phyloP scores from a whole-genome alignment of 2,329 filamentous ascomycete genomes.

The Colletotrichum sp. region DNA sequence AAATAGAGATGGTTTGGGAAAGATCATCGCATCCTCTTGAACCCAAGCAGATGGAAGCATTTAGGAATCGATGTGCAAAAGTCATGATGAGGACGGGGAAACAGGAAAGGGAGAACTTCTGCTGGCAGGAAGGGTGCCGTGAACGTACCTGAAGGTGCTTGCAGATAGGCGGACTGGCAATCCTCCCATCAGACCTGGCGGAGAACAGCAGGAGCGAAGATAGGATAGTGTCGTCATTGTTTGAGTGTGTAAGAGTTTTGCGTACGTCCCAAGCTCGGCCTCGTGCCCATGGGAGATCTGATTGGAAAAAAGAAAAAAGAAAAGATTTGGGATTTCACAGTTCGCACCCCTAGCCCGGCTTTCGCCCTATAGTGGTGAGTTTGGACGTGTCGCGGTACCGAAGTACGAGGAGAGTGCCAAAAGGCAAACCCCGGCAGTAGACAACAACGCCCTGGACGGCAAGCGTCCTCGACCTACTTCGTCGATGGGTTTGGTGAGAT shows the following conservation, averaged over 20 bases:
- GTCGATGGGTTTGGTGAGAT: not conserved
- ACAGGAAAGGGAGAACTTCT: accelerated
- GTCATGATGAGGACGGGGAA: accelerated
- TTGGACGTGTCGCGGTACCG: not conserved
- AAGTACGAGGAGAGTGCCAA: not conserved
- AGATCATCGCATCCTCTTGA: not conserved
- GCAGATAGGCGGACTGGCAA: accelerated
- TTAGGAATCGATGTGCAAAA: accelerated
- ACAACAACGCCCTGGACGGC: not conserved
- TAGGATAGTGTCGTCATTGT: not conserved
- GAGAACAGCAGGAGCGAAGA: not conserved
- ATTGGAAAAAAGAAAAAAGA: not conserved
- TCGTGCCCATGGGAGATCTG: no score
- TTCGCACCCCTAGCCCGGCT: not conserved
- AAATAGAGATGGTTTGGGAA: not conserved
- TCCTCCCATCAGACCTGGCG: not conserved
- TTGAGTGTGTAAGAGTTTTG: not conserved
- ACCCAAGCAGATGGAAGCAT: not conserved
- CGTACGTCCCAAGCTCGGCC: not conserved
- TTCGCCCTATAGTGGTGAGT: not conserved
- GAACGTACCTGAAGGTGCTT: accelerated
- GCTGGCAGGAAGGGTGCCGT: accelerated
- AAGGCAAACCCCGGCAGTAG: not conserved
- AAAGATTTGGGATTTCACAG: not conserved
- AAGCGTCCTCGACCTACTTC: not conserved